Conservation (phyloP, 305 asterid genomes). For the Ilex paraguariensis region DNA sequence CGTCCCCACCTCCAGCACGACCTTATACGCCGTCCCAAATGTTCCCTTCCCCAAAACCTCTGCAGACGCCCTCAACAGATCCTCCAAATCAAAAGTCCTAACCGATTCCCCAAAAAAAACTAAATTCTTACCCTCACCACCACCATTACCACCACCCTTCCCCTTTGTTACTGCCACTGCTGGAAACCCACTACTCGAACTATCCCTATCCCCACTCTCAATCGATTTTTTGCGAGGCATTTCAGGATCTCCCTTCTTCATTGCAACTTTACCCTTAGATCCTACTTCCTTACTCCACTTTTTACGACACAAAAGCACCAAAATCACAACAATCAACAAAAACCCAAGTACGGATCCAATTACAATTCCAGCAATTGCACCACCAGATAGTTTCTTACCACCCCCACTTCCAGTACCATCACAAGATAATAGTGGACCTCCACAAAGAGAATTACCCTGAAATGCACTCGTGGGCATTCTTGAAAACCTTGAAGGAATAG, state of each 20-base stretch:
- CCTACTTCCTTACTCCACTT: conserved; percentile 22
- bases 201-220: conserved; percentile 22
- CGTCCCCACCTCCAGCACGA: conserved; percentile 53
- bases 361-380: conserved; percentile 70
- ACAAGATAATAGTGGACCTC: conserved; percentile 25
- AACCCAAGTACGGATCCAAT: conserved; percentile 48
- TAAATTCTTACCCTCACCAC: conserved; percentile 38
- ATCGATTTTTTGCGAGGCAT: conserved; percentile 16
- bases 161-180: conserved; percentile 31
- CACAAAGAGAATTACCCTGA: conserved; percentile 46
- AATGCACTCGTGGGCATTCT: conserved; percentile 29
- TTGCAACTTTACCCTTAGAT: conserved; percentile 8
- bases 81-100: conserved; percentile 61
- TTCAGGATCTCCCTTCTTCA: conserved; percentile 23
- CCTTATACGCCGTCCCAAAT: conserved; percentile 75
- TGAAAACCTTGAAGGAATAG: conserved; percentile 31
- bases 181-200: conserved; percentile 22
- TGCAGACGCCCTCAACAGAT: conserved; percentile 77
- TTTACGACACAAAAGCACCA: conserved; percentile 37
- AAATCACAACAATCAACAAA: conserved; percentile 32
- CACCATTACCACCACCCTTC: conserved; percentile 12
- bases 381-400: conserved; percentile 41
- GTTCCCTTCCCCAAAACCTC: conserved; percentile 93
- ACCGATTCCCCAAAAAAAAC: conserved; percentile 45
- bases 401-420: conserved; percentile 16